Evolutionary conservation across 805 yeast genomes (phyloP).

Genomic region (Kuraishia hungarica): DNA sequence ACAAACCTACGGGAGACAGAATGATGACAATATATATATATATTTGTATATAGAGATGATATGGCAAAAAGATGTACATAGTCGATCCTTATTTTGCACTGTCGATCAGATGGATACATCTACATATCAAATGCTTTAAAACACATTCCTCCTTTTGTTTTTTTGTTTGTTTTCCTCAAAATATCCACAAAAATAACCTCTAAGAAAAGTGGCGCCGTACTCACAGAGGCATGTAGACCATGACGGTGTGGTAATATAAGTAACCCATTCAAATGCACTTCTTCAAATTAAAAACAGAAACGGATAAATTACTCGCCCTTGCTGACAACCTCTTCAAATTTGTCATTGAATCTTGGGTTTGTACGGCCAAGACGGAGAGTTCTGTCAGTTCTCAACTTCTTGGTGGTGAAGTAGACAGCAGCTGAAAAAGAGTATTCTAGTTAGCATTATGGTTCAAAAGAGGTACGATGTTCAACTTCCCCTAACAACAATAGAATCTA

Average conservation of each 20-base stretch:
- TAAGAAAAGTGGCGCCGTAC: background rate
- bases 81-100: background rate
- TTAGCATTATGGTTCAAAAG: background rate
- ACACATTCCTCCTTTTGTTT: background rate
- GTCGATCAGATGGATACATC: background rate
- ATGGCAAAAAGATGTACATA: background rate
- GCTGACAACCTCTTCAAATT: constrained; percentile 25
- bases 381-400: constrained; percentile 39
- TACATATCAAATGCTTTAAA: background rate
- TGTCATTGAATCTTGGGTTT: constrained; percentile 32
- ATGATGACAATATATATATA: background rate
- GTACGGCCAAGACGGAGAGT: constrained; percentile 40
- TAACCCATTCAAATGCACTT: background rate
- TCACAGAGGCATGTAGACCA: background rate
- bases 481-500: too few species aligned
- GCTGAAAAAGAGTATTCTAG: constrained; percentile 9
- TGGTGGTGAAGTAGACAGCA: constrained; percentile 43
- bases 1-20: constrained; percentile 44
- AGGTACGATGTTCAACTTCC: background rate
- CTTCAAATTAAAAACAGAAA: background rate
- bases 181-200: background rate
- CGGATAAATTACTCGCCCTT: constrained; percentile 9
- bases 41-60: constrained; percentile 3
- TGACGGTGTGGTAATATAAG: background rate
- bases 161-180: background rate